A percentile compares a stretch with the other conserved stretches of the same genome.
Evolutionary conservation across 2,329 filamentous ascomycete genomes (phyloP).

Genomic region (Phyllosticta citribraziliensis): DNA sequence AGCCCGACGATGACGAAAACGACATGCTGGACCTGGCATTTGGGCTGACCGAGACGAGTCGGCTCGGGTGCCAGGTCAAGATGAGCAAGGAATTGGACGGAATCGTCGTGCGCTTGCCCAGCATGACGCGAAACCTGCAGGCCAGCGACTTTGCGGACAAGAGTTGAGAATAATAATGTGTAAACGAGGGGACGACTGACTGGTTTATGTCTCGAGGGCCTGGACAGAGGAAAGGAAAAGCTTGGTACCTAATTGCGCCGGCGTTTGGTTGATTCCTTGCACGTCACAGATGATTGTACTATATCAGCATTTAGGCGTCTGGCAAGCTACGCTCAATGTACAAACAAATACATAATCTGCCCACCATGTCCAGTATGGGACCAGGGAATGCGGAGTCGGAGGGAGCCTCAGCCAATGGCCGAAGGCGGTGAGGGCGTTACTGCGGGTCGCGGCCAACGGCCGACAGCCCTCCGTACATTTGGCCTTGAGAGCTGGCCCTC

Average conservation of each 20-base stretch:
- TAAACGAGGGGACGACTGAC: neutral
- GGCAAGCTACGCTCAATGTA: neutral
- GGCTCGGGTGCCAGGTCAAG: constrained; percentile 79
- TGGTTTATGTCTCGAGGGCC: neutral
- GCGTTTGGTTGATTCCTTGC: neutral
- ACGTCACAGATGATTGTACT: neutral
- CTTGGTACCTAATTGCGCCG: neutral
- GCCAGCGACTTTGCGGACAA: constrained; percentile 69
- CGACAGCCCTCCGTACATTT: constrained; percentile 1
- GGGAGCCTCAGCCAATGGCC: neutral
- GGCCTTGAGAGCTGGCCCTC: constrained; percentile 7
- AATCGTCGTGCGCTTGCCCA: constrained; percentile 71
- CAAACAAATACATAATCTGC: neutral
- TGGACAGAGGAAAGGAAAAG: neutral
- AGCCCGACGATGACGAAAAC: constrained; percentile 72
- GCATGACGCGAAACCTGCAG: constrained; percentile 93
- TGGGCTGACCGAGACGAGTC: constrained; percentile 73
- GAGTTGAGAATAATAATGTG: constrained; percentile 7
- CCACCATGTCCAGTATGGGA: too few relatives aligned
- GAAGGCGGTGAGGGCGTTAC: neutral
- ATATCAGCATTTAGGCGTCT: neutral
- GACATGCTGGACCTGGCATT: constrained; percentile 89
- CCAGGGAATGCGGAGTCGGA: too few relatives aligned
- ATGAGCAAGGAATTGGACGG: constrained; percentile 91
- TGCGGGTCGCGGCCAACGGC: too few relatives aligned